Conservation (phyloP, 495 filamentous ascomycete species). For the Neurospora sp. region DNA sequence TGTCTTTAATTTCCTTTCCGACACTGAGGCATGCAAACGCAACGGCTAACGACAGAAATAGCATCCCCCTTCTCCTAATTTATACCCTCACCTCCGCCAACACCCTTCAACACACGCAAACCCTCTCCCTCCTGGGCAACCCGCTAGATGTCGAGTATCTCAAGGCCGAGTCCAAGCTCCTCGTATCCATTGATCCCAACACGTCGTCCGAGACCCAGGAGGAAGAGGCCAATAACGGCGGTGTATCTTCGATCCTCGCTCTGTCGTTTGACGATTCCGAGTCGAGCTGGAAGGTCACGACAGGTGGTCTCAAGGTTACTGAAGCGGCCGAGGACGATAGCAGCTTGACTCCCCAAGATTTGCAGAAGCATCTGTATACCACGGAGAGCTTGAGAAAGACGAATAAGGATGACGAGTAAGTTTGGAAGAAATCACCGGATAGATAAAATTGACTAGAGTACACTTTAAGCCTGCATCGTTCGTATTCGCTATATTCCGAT, state of each 20-base stretch:
- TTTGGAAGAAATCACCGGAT: not conserved
- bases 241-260: conserved; percentile 9
- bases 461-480: not conserved
- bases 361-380: conserved; percentile 56
- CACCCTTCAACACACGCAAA: conserved; percentile 35
- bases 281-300: conserved; percentile 1
- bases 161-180: conserved; percentile 17
- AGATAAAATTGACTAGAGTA: not conserved
- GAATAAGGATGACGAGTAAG: conserved; percentile 17
- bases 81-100: conserved; percentile 16
- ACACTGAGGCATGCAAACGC: too few species aligned
- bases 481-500: not conserved
- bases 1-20: conserved; percentile 7
- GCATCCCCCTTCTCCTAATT: not conserved
- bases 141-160: conserved; percentile 44
- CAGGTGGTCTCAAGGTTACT: conserved; percentile 2
- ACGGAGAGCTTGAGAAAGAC: conserved; percentile 59
- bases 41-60: not conserved
- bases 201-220: conserved; percentile 5
- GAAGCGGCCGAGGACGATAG: conserved; percentile 12
- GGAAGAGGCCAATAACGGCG: conserved; percentile 10
- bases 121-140: conserved; percentile 46
- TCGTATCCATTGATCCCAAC: conserved; percentile 50
- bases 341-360: conserved; percentile 25
- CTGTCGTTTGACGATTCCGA: conserved; percentile 7